These are phyloP conservation scores for Pseudogymnoascus sp. DNA, from an alignment of 2,329 filamentous ascomycete genomes.

Conservation along the genomic window DNA sequence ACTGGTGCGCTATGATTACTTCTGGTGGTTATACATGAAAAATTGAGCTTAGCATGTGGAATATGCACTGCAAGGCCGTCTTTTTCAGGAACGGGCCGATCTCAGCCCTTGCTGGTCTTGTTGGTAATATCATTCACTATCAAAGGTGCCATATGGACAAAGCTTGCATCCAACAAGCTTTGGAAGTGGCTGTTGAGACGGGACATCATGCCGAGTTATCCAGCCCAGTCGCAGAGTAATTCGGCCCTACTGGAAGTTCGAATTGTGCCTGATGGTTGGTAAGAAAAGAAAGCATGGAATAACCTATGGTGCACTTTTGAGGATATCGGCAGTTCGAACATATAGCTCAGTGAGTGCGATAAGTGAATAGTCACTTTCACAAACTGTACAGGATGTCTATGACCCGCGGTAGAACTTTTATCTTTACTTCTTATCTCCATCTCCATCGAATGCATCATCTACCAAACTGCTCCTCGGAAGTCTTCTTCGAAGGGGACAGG, in stretches of 20 bases:
- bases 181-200: background rate
- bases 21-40: background rate
- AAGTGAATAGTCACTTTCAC: background rate
- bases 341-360: background rate
- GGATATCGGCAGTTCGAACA: background rate
- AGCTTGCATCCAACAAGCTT: background rate
- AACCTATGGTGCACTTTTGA: background rate
- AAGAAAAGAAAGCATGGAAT: background rate
- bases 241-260: background rate
- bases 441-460: background rate
- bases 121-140: background rate
- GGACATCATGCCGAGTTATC: background rate
- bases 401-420: background rate
- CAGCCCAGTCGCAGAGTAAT: background rate
- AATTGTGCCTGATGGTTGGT: background rate
- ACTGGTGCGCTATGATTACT: background rate
- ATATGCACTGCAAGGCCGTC: background rate
- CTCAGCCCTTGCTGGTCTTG: background rate
- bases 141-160: background rate
- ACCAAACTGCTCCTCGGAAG: background rate
- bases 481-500: background rate
- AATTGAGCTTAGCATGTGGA: background rate
- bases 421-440: background rate
- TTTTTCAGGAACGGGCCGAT: background rate
- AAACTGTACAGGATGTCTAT: background rate